Evolutionary conservation across 1,284 basidiomycete species (phyloP), one percentile per base, ranked within the genome.

Genomic region (Trichosporon inkin): DNA sequence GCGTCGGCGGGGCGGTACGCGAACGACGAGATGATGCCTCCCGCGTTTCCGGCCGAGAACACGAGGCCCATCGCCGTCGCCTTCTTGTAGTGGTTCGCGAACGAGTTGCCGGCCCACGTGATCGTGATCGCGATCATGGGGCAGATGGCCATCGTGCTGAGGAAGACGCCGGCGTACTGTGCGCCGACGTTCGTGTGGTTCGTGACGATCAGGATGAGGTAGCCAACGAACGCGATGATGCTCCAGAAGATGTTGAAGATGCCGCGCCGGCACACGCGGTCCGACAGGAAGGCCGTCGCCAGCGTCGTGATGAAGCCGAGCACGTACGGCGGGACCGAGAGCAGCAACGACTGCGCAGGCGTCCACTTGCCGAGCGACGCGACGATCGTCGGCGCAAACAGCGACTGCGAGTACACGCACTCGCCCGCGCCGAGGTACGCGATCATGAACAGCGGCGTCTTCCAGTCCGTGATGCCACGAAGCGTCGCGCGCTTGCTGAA

Each of bases 301-400:
- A 81, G 65, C 14, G 80, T 81, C 19, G 78, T 77, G 64, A 78
- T 70, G 69, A 81, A 81, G 11, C 75, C 78, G 38, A 80, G 67
- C 10, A 78, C 79, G 67, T 81, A 81, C 19, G 80, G 54, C 47
- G 79, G 78, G 6, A 76, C 75, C 32, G 71, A 70, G 19, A 80
- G 69, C 2, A 79, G 71, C 38, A 78, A 70, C 1, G 78, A 75
- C 57, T 79, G 75, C 8, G 76, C 60, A 0, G 68, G 68, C 0
- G 72, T 69, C 64, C 70, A 80, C 28, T 57, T 70, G 37, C 79
- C 80, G 16, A 80, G 72, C 32, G 69, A 58, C 6, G 70, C 64
- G 51, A 80, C 75, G 65, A 80, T 78, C 24, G 78, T 77, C 0
- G 79, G 79, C 0, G 71, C 68, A 67, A 80, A 80, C 36, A 78